phyloP scores from a whole-genome alignment of 129 eudicot genomes.

The Erigeron canadensis region DNA sequence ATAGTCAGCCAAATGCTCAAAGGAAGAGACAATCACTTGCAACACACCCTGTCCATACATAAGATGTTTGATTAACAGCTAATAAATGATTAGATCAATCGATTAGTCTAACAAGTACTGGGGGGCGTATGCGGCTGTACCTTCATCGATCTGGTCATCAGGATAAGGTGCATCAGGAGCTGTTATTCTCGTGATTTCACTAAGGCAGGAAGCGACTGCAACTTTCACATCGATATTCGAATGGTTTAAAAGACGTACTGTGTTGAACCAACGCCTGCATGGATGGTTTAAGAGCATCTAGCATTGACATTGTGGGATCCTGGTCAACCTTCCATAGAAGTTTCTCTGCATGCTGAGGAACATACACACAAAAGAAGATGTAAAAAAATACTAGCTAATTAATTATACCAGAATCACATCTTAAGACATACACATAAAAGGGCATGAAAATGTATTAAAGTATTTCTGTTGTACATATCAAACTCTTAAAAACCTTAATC shows the following conservation, averaged over 20 bases:
- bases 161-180: background rate
- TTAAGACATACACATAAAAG: no score
- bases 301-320: background rate
- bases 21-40: slow-evolving; percentile 69
- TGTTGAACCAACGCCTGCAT: background rate
- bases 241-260: background rate
- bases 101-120: background rate
- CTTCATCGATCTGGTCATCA: slow-evolving; percentile 11
- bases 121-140: no score
- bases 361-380: no score
- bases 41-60: slow-evolving; percentile 63
- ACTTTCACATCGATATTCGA: background rate
- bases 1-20: slow-evolving; percentile 52
- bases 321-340: background rate
- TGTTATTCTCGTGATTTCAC: slow-evolving; percentile 3
- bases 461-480: no score
- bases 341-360: background rate
- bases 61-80: background rate
- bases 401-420: no score
- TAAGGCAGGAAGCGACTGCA: slow-evolving; percentile 7
- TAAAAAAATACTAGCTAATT: no score
- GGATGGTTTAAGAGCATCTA: background rate
- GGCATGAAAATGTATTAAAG: no score
- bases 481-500: no score
- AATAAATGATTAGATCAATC: background rate